Conservation (phyloP, 192 early-diverging fungal species). For the Mortierella antarctica region DNA sequence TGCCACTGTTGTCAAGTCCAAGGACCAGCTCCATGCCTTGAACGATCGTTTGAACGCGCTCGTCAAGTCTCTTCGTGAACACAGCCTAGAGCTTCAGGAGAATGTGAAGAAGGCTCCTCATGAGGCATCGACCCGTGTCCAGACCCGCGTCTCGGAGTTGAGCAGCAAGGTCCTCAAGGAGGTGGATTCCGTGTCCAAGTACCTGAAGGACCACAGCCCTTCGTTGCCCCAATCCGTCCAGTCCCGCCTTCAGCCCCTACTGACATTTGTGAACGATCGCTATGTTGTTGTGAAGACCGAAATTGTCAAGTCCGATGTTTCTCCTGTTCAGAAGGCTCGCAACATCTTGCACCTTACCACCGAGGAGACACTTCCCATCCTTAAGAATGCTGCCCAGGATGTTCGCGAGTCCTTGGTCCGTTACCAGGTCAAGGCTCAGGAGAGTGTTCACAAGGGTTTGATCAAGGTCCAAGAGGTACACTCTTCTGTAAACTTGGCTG, state of each 20-base stretch:
- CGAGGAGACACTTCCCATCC: slow-evolving; percentile 60
- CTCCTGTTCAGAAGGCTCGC: slow-evolving; percentile 64
- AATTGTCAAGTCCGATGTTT: slow-evolving; percentile 53
- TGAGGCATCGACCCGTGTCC: slow-evolving; percentile 20
- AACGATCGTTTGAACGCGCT: slow-evolving; percentile 34
- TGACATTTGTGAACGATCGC: slow-evolving; percentile 58
- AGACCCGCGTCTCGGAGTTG: slow-evolving; percentile 36
- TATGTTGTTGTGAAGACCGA: slow-evolving; percentile 62
- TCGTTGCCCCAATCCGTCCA: slow-evolving; percentile 59
- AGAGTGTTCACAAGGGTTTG: slow-evolving; percentile 31
- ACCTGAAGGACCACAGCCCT: slow-evolving; percentile 56
- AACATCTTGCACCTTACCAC: slow-evolving; percentile 62
- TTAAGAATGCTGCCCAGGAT: slow-evolving; percentile 55
- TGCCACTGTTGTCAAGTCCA: slow-evolving; percentile 44
- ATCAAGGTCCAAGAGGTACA: slow-evolving; percentile 32
- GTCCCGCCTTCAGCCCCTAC: slow-evolving; percentile 53
- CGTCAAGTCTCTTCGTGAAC: slow-evolving; percentile 18
- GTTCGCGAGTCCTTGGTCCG: slow-evolving; percentile 45
- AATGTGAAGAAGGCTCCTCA: slow-evolving; percentile 32
- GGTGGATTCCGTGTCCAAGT: slow-evolving; percentile 54
- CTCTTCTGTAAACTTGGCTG: slow-evolving; percentile 28
- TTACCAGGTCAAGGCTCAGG: slow-evolving; percentile 50
- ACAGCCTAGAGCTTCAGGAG: slow-evolving; percentile 43
- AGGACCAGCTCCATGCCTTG: slow-evolving; percentile 36
- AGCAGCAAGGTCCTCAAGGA: slow-evolving; percentile 36